phyloP scores from a whole-genome alignment of 2,329 filamentous ascomycete species.

The Aspergillus hortae region DNA sequence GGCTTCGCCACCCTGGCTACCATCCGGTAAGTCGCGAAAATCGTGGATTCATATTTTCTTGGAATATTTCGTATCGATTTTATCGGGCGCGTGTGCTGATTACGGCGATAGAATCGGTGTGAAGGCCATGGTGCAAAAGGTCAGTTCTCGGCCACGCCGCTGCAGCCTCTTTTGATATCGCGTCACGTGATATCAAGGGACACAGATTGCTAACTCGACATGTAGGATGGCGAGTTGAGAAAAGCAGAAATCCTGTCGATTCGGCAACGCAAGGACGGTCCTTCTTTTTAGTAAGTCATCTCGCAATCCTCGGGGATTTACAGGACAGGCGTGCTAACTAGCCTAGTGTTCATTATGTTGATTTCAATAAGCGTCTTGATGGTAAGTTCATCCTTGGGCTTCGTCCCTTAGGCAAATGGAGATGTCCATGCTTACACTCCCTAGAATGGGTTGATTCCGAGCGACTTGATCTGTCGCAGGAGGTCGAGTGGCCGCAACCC shows the following conservation, averaged over 20 bases:
- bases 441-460: constrained; percentile 83
- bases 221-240: constrained; percentile 72
- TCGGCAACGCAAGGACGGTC: constrained; percentile 79
- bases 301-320: neutral
- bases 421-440: constrained; percentile 31
- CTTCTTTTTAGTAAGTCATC: constrained; percentile 69
- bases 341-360: constrained; percentile 80
- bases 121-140: constrained; percentile 68
- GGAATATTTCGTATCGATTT: constrained; percentile 18
- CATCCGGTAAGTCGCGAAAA: constrained; percentile 58
- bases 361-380: constrained; percentile 86
- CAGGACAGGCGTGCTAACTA: no score
- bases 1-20: constrained; percentile 82
- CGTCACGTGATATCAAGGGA: constrained; percentile 31
- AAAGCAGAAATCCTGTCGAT: constrained; percentile 97
- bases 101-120: constrained; percentile 56
- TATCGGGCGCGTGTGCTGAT: constrained; percentile 35
- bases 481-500: constrained; percentile 94
- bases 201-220: no score
- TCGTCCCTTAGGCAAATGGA: neutral
- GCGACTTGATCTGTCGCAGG: constrained; percentile 79
- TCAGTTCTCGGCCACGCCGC: constrained; percentile 35
- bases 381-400: constrained; percentile 29
- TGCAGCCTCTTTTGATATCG: constrained; percentile 14
- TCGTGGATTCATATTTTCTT: neutral